Evolutionary conservation across 164 flowering plant genomes (phyloP), one percentile per base, ranked within the genome.

Genomic region (Stephania yunnanensis): DNA sequence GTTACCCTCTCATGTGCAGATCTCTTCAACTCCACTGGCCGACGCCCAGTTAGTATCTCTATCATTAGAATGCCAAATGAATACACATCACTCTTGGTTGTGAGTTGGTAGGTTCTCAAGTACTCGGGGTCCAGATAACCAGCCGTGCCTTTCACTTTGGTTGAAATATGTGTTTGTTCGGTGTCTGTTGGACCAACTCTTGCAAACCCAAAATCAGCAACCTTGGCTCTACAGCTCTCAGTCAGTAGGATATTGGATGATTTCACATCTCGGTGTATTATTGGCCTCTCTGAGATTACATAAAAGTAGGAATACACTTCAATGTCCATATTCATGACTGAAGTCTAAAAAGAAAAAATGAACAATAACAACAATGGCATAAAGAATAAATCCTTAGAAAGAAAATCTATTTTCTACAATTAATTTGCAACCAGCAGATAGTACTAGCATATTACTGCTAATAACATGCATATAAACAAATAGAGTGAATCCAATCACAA

Each of bases 91-190:
- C 99, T 95, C 80, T 88, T 93, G 45, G 92, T 74, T 19, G 98
- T 93, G 80, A 95, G 97, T 76, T 89, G 93, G 78, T 85, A 86
- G 63, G 99, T 93, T 81, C 75, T 91, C 87, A 93, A 86, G 80
- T 95, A 95, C 79, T 95, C 99, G 0, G 99, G 99, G 72, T 95
- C 99, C 46, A 95, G 91, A 81, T 95, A 95, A 66, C 99, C 99
- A 5, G 89, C 90, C 25, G 99, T 95, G 71, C 99, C 99, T 85
- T 90, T 93, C 78, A 93, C 98, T 81, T 90, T 84, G 75, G 99
- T 95, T 46, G 88, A 83, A 55, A 95, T 85, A 80, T 92, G 95
- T 25, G 98, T 91, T 52, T 82, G 81, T n/a, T 92, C 95, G 31
- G 82, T 66, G 31, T 90, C 94, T 78, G 74, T 46, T n/a, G 95